Evolutionary conservation across 1,284 basidiomycete genomes (phyloP), one percentile per base, ranked within the genome.

Genomic region (Tilletiopsis washingtonensis): DNA sequence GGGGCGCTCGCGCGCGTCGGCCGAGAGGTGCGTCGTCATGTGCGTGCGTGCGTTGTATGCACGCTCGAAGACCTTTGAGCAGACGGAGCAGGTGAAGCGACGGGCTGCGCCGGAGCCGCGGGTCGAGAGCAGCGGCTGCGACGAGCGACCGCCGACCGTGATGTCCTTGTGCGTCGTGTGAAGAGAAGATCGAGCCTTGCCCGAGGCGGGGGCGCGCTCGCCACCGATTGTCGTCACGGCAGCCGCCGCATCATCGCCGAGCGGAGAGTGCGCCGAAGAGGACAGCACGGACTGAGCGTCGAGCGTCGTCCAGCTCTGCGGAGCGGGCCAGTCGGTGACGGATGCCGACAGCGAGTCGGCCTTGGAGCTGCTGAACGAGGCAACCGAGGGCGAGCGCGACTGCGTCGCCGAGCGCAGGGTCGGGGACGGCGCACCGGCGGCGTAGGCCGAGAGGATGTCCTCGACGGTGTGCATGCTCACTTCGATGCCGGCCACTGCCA

Each of bases 1-100:
- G n/a, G 57, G 60, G 17, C 58, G 53, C 3, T 56, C 60, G 21
- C 64, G 62, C 27, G 46, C 49, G 36, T 59, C 54, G 38, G 56
- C 54, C 27, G 54, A 37, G 34, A 61, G 48, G 53, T 67, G 64
- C 17, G 62, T 67, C 43, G 48, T 51, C 14, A 44, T 43, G 45
- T 67, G 64, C 27, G 64, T 67, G 51, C 58, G 59, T 58, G 65
- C 53, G 52, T 67, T 67, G 62, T 57, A 67, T 7, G 57, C 57
- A 40, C 64, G 64, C 39, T 67, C 61, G 41, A 67, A 67, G 21
- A 20, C 43, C 55, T 67, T 67, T 48, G 56, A 45, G 42, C 64
- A 67, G 12, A 56, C 54, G 25, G 45, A 7, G 53, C 64, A 67
- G 43, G 55, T 47, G 59, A 62, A 67, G 39, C 54, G 55, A 59